A percentile compares a stretch with the other conserved stretches of the same genome.
These are phyloP conservation scores for Hypoxylon sp. DNA, from an alignment of 2,329 filamentous ascomycete species.

Conservation along the genomic window DNA sequence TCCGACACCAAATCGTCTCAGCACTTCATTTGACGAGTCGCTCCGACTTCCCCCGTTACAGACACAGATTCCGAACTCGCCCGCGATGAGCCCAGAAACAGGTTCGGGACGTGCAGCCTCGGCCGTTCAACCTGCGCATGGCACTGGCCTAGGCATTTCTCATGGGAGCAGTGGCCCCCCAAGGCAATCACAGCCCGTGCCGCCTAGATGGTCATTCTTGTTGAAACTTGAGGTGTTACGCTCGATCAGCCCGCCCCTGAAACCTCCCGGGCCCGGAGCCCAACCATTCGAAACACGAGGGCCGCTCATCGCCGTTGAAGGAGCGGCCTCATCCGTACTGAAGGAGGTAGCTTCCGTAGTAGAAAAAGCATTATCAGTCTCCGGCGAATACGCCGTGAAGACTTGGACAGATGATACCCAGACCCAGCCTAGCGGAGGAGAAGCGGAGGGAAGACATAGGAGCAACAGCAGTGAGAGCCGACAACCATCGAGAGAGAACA, in stretches of 20 bases:
- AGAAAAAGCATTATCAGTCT: slow-evolving; percentile 68
- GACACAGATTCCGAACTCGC: slow-evolving; percentile 54
- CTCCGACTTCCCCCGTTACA: slow-evolving; percentile 67
- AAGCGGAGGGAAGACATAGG: slow-evolving; percentile 5
- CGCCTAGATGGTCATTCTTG: slow-evolving; percentile 71
- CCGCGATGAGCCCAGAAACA: slow-evolving; percentile 41
- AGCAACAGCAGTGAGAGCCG: slow-evolving; percentile 12
- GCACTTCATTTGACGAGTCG: slow-evolving; percentile 66
- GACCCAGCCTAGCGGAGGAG: slow-evolving; percentile 6
- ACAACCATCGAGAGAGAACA: slow-evolving; percentile 6
- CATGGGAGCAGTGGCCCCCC: slow-evolving; percentile 23
- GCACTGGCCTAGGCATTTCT: slow-evolving; percentile 40
- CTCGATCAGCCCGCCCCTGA: slow-evolving; percentile 78
- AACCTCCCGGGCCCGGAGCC: slow-evolving; percentile 53
- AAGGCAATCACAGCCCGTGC: slow-evolving; percentile 32
- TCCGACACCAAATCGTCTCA: slow-evolving; percentile 53
- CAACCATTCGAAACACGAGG: slow-evolving; percentile 69
- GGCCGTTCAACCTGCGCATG: slow-evolving; percentile 20
- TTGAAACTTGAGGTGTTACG: slow-evolving; percentile 83
- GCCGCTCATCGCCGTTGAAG: slow-evolving; percentile 85
- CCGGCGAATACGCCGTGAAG: slow-evolving; percentile 60
- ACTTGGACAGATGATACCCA: slow-evolving; percentile 58
- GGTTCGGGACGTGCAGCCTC: slow-evolving; percentile 28
- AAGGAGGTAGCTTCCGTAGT: slow-evolving; percentile 73
- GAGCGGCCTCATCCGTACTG: slow-evolving; percentile 67